Evolutionary conservation across 192 early-diverging fungal species (phyloP).

Genomic region (Rhizoclosmatium sp.): DNA sequence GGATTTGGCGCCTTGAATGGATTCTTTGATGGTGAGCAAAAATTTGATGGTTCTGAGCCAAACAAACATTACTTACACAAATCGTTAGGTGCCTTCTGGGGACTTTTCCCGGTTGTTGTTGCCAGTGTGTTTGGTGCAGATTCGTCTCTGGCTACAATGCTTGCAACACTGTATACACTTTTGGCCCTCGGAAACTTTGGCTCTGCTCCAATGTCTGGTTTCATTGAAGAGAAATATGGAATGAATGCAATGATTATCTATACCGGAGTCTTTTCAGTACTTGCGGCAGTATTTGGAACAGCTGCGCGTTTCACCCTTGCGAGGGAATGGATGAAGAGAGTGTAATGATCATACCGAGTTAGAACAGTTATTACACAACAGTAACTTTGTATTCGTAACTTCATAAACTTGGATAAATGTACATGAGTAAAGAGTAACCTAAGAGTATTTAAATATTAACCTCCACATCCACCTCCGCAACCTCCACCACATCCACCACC

Average conservation of each 20-base stretch:
- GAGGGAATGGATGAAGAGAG: neutral
- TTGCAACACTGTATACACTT: conserved; percentile 31
- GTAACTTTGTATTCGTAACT: neutral
- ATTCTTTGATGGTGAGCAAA: conserved; percentile 10
- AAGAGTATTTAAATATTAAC: neutral
- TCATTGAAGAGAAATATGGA: conserved; percentile 4
- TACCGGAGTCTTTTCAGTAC: neutral
- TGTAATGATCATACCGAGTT: conserved; percentile 5
- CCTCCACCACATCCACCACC: neutral
- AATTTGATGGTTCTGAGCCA: too few relatives aligned
- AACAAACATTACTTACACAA: too few relatives aligned
- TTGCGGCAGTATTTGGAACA: conserved; percentile 4
- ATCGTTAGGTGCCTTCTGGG: conserved; percentile 11
- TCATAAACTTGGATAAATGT: neutral
- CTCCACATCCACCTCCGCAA: neutral
- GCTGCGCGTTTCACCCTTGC: neutral
- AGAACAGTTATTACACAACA: neutral
- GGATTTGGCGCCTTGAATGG: conserved; percentile 16
- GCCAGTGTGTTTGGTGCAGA: conserved; percentile 29
- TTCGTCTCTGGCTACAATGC: conserved; percentile 12
- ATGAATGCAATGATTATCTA: conserved; percentile 19
- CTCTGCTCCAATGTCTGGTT: conserved; percentile 20
- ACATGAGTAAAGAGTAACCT: too few relatives aligned
- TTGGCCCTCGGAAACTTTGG: conserved; percentile 34
- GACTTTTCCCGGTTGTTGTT: conserved; percentile 47